Percentiles rank a stretch among this genome's conserved stretches.
These are phyloP conservation scores for Coffea eugenioides DNA, from an alignment of 257 asterid genomes.

Conservation along the genomic window DNA sequence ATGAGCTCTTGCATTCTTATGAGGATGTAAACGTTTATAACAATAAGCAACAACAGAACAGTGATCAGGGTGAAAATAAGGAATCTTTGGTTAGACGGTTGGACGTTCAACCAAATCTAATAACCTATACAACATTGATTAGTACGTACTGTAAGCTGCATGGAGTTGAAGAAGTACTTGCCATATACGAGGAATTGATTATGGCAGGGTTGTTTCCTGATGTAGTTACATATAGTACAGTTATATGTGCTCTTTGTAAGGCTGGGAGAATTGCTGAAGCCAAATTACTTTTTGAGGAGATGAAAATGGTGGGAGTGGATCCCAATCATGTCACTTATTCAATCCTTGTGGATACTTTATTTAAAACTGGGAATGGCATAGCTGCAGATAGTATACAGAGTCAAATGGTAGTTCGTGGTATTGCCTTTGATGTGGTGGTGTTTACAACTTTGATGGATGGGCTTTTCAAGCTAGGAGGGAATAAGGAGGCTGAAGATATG, in stretches of 20 bases:
- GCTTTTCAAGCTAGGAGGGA: conserved; percentile 64
- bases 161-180: conserved; percentile 53
- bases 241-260: conserved; percentile 59
- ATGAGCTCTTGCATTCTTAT: conserved; percentile 38
- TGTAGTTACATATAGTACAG: conserved; percentile 58
- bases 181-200: conserved; percentile 53
- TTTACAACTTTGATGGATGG: conserved; percentile 74
- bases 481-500: conserved; percentile 60
- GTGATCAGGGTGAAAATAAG: conserved; percentile 24
- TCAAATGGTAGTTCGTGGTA: conserved; percentile 85
- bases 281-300: conserved; percentile 48
- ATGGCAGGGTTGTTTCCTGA: conserved; percentile 63
- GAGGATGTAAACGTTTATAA: not conserved
- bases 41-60: not conserved
- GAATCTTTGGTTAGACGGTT: conserved; percentile 25
- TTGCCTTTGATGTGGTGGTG: conserved; percentile 64
- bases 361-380: conserved; percentile 44
- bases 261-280: conserved; percentile 64
- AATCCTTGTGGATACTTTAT: conserved; percentile 51
- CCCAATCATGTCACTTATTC: conserved; percentile 83
- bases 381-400: conserved; percentile 65
- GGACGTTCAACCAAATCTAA: conserved; percentile 38
- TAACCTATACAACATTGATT: conserved; percentile 53
- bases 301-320: conserved; percentile 49
- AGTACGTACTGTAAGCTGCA: conserved; percentile 43